Percentiles rank a stretch among this genome's conserved stretches.
phyloP scores from a whole-genome alignment of 2,329 filamentous ascomycete species.

The Dichotomopilus funicola region DNA sequence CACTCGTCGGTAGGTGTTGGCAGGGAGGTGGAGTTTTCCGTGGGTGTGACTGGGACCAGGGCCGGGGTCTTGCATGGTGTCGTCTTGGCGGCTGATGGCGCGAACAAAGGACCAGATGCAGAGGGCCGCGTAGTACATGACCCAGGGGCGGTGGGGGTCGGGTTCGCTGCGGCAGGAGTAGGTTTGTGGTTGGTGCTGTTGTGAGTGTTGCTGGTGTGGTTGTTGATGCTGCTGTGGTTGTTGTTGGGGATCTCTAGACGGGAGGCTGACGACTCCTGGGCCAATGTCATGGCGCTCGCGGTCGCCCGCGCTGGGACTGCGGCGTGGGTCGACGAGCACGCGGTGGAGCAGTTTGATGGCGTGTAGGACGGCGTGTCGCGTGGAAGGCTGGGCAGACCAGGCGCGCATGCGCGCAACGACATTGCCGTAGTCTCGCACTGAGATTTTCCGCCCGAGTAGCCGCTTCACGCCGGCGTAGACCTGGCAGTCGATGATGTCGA shows the following conservation, averaged over 20 bases:
- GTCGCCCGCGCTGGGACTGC: constrained; percentile 17
- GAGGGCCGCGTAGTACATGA: constrained; percentile 78
- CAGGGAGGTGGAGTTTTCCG: constrained; percentile 13
- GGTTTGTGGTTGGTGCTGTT: constrained; percentile 31
- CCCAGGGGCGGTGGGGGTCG: constrained; percentile 81
- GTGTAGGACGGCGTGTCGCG: constrained; percentile 76
- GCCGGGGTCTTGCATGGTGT: constrained; percentile 44
- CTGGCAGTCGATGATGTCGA: constrained; percentile 84
- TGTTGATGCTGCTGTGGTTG: too few species aligned
- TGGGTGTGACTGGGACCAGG: constrained; percentile 47
- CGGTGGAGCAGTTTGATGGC: constrained; percentile 72
- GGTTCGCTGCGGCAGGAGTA: constrained; percentile 75
- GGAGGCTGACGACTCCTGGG: constrained; percentile 23
- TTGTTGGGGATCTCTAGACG: constrained; percentile 18
- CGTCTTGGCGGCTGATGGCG: constrained; percentile 56
- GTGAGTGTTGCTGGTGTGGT: too few species aligned
- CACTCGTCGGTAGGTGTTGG: constrained; percentile 28
- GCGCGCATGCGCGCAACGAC: constrained; percentile 69
- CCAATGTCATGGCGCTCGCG: constrained; percentile 20
- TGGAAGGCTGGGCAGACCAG: constrained; percentile 70
- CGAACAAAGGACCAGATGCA: constrained; percentile 86
- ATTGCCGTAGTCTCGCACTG: constrained; percentile 64
- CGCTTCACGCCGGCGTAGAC: constrained; percentile 77
- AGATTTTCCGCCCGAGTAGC: constrained; percentile 71
- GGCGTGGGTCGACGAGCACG: constrained; percentile 57